Percentiles rank a stretch among this genome's conserved stretches.
These are phyloP conservation scores for Coleophoma crateriformis DNA, from an alignment of 2,329 filamentous ascomycete species.

Conservation along the genomic window DNA sequence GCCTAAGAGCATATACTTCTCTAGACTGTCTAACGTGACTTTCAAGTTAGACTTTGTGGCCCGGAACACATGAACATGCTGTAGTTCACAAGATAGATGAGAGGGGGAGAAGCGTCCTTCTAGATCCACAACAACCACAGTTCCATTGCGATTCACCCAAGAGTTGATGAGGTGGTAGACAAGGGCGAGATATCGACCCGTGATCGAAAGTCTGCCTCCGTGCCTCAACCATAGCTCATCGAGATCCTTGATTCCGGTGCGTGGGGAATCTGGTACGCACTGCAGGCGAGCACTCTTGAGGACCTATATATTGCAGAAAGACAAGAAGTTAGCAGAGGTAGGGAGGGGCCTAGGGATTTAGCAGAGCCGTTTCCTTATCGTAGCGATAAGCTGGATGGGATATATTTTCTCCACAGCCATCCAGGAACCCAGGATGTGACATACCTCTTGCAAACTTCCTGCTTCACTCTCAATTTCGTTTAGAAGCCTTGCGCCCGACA, in stretches of 20 bases:
- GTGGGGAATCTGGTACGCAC: neutral
- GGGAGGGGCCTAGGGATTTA: too few species aligned
- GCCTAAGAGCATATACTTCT: slow-evolving; percentile 23
- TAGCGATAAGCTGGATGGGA: slow-evolving; percentile 9
- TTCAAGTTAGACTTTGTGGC: slow-evolving; percentile 11
- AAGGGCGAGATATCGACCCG: slow-evolving; percentile 47
- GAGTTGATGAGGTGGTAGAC: slow-evolving; percentile 49
- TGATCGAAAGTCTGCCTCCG: slow-evolving; percentile 44
- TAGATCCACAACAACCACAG: slow-evolving; percentile 47
- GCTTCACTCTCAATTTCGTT: slow-evolving; percentile 40
- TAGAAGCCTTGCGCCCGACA: slow-evolving; percentile 42
- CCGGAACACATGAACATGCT: slow-evolving; percentile 24
- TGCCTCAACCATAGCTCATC: slow-evolving; percentile 40
- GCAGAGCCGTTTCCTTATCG: neutral
- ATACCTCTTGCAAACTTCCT: slow-evolving; percentile 53
- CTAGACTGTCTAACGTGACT: slow-evolving; percentile 16
- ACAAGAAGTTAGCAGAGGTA: neutral
- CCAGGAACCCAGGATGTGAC: slow-evolving; percentile 8
- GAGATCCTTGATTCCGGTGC: slow-evolving; percentile 34
- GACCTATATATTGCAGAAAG: slow-evolving; percentile 8
- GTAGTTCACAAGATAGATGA: slow-evolving; percentile 14
- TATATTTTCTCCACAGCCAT: too few species aligned
- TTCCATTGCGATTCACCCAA: slow-evolving; percentile 35
- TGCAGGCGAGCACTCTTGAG: slow-evolving; percentile 8
- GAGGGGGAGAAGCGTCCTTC: slow-evolving; percentile 49